Percentiles rank a stretch among this genome's conserved stretches.
Conservation (phyloP, 2,329 filamentous ascomycete species). For the Diaporthe citriasiana region DNA sequence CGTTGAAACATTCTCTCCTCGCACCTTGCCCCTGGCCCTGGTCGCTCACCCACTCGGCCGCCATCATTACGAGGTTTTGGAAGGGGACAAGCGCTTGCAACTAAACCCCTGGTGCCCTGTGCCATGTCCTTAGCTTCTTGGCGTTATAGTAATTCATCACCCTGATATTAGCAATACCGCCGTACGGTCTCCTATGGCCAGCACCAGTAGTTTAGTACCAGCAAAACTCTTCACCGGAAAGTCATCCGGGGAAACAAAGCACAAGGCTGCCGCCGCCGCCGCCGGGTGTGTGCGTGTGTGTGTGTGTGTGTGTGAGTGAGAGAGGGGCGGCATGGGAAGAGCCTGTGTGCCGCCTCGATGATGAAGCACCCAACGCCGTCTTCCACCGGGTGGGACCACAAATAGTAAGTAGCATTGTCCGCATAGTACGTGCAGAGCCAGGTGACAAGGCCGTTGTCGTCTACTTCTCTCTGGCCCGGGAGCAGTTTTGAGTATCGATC, state of each 20-base stretch:
- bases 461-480: constrained; percentile 3
- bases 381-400: background rate
- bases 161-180: constrained; percentile 27
- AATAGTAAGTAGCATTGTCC: background rate
- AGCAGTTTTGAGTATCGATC: constrained; percentile 14
- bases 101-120: constrained; percentile 33
- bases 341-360: background rate
- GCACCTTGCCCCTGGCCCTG: constrained; percentile 20
- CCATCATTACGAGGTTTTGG: constrained; percentile 37
- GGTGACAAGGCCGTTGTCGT: constrained; percentile 17
- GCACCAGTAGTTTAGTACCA: background rate
- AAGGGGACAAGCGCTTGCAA: constrained; percentile 20
- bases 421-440: constrained; percentile 11
- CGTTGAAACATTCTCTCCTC: constrained; percentile 27
- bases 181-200: constrained; percentile 8
- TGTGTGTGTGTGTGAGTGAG: background rate
- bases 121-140: constrained; percentile 39
- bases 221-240: constrained; percentile 17
- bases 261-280: background rate
- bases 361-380: constrained; percentile 12
- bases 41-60: constrained; percentile 10
- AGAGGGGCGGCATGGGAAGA: background rate
- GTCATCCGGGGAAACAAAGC: background rate
- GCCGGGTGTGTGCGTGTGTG: background rate
- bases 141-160: constrained; percentile 32